These are phyloP conservation scores for Plasmodium inui DNA, from an alignment of 169 alveolate species.

Conservation along the genomic window DNA sequence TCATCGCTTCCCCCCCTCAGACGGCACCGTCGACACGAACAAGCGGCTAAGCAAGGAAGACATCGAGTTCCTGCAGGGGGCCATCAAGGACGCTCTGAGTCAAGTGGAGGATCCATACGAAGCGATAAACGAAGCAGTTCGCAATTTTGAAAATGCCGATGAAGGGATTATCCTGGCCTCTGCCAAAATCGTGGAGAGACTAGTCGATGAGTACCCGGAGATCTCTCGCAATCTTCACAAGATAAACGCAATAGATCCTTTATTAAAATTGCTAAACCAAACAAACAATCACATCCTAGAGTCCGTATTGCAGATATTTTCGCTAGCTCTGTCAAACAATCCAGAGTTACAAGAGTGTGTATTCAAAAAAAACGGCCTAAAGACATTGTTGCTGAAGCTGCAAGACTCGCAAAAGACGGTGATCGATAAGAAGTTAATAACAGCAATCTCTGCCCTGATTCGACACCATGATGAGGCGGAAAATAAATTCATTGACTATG, in stretches of 20 bases:
- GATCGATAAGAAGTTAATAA: slow-evolving; percentile 60
- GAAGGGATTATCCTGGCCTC: slow-evolving; percentile 71
- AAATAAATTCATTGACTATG: slow-evolving; percentile 74
- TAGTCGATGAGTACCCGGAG: slow-evolving; percentile 73
- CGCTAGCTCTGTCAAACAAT: slow-evolving; percentile 69
- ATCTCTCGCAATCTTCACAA: slow-evolving; percentile 60
- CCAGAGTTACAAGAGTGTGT: slow-evolving; percentile 65
- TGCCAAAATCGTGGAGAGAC: slow-evolving; percentile 70
- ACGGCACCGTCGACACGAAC: slow-evolving; percentile 69
- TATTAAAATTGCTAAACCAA: slow-evolving; percentile 47
- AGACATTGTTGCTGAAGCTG: slow-evolving; percentile 46
- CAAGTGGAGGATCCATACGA: slow-evolving; percentile 76
- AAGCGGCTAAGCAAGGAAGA: slow-evolving; percentile 67
- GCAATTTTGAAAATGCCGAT: slow-evolving; percentile 54
- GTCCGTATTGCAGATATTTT: slow-evolving; percentile 65
- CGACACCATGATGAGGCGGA: slow-evolving; percentile 76
- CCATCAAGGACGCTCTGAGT: slow-evolving; percentile 69
- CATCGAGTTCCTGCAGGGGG: slow-evolving; percentile 75
- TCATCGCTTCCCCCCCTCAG: not conserved
- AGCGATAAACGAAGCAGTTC: slow-evolving; percentile 73
- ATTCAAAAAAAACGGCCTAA: slow-evolving; percentile 64
- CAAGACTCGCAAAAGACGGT: slow-evolving; percentile 55
- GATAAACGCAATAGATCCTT: slow-evolving; percentile 70
- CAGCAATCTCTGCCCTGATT: slow-evolving; percentile 72
- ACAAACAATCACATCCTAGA: slow-evolving; percentile 52